phyloP scores from a whole-genome alignment of 2,329 filamentous ascomycete species.

The Penicillium expansum region DNA sequence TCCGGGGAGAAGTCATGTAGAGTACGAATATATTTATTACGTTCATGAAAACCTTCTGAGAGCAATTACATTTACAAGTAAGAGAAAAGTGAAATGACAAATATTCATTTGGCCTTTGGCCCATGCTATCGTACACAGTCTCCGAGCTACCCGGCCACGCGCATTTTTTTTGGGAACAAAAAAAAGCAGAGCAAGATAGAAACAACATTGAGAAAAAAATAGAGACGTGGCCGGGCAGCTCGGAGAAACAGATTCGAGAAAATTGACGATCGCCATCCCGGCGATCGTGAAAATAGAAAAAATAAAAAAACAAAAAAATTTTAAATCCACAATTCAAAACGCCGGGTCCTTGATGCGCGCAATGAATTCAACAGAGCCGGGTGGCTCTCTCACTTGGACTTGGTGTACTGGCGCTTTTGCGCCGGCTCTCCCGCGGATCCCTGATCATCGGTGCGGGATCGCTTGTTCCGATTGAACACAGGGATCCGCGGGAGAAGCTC shows the following conservation, averaged over 20 bases:
- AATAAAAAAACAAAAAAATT: not conserved
- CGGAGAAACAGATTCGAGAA: constrained; percentile 6
- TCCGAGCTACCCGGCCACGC: constrained; percentile 16
- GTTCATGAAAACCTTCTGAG: not conserved
- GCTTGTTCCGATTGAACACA: constrained; percentile 11
- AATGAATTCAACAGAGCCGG: not conserved
- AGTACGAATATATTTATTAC: constrained; percentile 19
- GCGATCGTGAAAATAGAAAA: not conserved
- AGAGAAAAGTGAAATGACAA: constrained; percentile 1
- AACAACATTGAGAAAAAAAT: constrained; percentile 3
- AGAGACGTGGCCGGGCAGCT: constrained; percentile 3
- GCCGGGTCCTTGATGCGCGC: constrained; percentile 8
- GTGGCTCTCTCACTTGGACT: constrained; percentile 11
- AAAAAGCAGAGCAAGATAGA: constrained; percentile 1
- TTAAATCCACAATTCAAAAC: constrained; percentile 3
- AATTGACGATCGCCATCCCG: not conserved
- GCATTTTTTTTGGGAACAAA: constrained; percentile 11
- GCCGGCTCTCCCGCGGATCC: constrained; percentile 8
- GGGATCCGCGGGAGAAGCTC: constrained; percentile 6
- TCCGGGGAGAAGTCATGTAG: constrained; percentile 15
- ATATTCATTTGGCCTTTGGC: constrained; percentile 13
- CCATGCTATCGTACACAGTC: constrained; percentile 24
- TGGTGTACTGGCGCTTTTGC: constrained; percentile 15
- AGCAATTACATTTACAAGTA: not conserved
- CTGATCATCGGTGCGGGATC: constrained; percentile 13